These are phyloP conservation scores for Ustilago shanxiensis DNA, from an alignment of 1,284 basidiomycete genomes.

Conservation along the genomic window DNA sequence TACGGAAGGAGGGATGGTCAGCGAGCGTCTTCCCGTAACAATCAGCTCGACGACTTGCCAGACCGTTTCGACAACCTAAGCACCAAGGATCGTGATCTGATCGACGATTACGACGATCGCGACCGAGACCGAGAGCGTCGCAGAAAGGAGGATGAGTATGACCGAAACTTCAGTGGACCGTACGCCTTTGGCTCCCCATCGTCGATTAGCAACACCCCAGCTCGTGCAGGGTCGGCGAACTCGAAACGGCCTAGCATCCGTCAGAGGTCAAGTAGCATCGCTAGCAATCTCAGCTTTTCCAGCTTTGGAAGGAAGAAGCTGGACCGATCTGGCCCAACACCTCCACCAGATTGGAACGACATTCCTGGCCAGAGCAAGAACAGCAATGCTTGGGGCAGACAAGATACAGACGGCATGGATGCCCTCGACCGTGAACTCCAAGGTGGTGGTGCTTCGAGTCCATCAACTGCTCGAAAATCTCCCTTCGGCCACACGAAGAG, in stretches of 20 bases:
- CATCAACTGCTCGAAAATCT: slow-evolving; percentile 24
- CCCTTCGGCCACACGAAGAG: slow-evolving; percentile 20
- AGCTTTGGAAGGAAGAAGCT: slow-evolving; percentile 40
- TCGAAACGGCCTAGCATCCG: slow-evolving; percentile 38
- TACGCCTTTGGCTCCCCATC: slow-evolving; percentile 50
- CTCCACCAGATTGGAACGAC: slow-evolving; percentile 43
- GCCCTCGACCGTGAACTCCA: slow-evolving; percentile 63
- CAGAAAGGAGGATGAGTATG: slow-evolving; percentile 23
- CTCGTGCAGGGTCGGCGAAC: slow-evolving; percentile 33
- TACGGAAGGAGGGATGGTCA: slow-evolving; percentile 3
- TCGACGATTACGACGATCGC: slow-evolving; percentile 19
- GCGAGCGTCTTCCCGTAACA: slow-evolving; percentile 9
- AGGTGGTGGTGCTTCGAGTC: slow-evolving; percentile 21
- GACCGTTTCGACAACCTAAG: slow-evolving; percentile 34
- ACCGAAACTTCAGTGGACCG: slow-evolving; percentile 21
- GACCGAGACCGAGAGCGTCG: slow-evolving; percentile 34
- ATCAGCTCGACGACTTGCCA: slow-evolving; percentile 29
- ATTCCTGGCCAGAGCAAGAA: slow-evolving; percentile 38
- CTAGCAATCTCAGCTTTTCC: slow-evolving; percentile 44
- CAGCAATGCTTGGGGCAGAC: slow-evolving; percentile 26
- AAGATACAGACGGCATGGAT: slow-evolving; percentile 50
- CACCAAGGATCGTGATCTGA: slow-evolving; percentile 18
- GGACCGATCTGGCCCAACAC: slow-evolving; percentile 38
- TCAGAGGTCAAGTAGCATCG: slow-evolving; percentile 38
- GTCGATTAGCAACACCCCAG: slow-evolving; percentile 37